phyloP scores from a whole-genome alignment of 495 filamentous ascomycete genomes.

The Xylaria scruposa region DNA sequence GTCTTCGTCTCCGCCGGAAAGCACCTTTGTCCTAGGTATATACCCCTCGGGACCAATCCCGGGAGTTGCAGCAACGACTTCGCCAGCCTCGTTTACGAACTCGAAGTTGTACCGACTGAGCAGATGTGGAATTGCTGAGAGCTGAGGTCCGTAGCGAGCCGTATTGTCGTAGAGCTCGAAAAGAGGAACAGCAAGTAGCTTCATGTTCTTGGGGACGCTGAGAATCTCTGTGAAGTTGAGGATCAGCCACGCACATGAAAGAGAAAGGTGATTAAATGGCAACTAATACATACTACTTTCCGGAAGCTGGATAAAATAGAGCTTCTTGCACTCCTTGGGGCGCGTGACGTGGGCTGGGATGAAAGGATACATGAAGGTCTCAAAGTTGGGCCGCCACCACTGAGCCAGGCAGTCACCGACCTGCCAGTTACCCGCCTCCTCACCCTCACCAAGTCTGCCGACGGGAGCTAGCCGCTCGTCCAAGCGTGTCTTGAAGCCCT shows the following conservation, averaged over 20 bases:
- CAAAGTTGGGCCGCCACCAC: constrained; percentile 99
- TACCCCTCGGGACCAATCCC: constrained; percentile 62
- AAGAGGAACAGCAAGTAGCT: constrained; percentile 91
- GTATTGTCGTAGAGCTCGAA: constrained; percentile 99
- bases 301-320: constrained; percentile 94
- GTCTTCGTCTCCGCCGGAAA: constrained; percentile 73
- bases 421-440: constrained; percentile 91
- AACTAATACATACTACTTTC: constrained; percentile 73
- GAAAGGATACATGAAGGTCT: constrained; percentile 99
- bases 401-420: constrained; percentile 93
- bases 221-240: constrained; percentile 73
- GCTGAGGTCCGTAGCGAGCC: constrained; percentile 89
- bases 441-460: constrained; percentile 82
- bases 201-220: constrained; percentile 99
- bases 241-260: constrained; percentile 30
- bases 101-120: constrained; percentile 96
- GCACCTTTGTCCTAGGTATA: constrained; percentile 72
- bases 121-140: constrained; percentile 93
- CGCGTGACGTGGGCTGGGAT: constrained; percentile 93
- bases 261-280: neutral
- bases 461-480: constrained; percentile 93
- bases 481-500: constrained; percentile 89
- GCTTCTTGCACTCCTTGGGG: constrained; percentile 99
- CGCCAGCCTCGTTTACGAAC: constrained; percentile 93
- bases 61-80: constrained; percentile 86